Conservation (phyloP, 2,329 filamentous ascomycete genomes). For the Claviceps paspali region DNA sequence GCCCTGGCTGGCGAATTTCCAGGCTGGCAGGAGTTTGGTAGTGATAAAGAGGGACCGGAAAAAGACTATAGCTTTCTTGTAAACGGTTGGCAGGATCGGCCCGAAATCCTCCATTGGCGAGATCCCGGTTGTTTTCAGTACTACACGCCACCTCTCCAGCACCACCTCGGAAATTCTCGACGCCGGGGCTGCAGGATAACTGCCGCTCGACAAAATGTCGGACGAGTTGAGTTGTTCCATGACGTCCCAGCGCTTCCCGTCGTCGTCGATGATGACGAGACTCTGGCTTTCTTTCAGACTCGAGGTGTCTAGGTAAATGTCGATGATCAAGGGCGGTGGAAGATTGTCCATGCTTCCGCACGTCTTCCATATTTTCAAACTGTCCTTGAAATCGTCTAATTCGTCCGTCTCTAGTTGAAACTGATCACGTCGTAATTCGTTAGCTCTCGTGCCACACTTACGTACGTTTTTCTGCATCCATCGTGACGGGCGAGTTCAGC, state of each 20-base stretch:
- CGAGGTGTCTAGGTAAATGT: conserved; percentile 74
- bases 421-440: conserved; percentile 28
- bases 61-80: conserved; percentile 93
- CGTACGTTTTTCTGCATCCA: neutral
- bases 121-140: conserved; percentile 45
- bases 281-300: conserved; percentile 71
- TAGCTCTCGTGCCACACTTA: neutral
- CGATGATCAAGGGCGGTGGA: conserved; percentile 75
- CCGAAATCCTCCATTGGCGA: conserved; percentile 43
- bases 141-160: conserved; percentile 80
- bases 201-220: conserved; percentile 31
- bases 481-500: neutral
- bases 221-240: conserved; percentile 62
- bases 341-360: conserved; percentile 62
- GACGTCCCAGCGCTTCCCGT: conserved; percentile 87
- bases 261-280: conserved; percentile 73
- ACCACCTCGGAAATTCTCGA: conserved; percentile 56
- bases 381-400: conserved; percentile 71
- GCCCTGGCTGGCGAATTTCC: conserved; percentile 64
- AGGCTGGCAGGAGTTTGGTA: conserved; percentile 68
- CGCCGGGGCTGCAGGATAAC: conserved; percentile 23
- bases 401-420: conserved; percentile 94
- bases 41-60: conserved; percentile 80
- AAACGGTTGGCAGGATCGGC: conserved; percentile 63
- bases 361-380: conserved; percentile 66